Evolutionary conservation across 1,284 basidiomycete species (phyloP), one percentile per base, ranked within the genome.

Genomic region (Tilletiaria anomala): DNA sequence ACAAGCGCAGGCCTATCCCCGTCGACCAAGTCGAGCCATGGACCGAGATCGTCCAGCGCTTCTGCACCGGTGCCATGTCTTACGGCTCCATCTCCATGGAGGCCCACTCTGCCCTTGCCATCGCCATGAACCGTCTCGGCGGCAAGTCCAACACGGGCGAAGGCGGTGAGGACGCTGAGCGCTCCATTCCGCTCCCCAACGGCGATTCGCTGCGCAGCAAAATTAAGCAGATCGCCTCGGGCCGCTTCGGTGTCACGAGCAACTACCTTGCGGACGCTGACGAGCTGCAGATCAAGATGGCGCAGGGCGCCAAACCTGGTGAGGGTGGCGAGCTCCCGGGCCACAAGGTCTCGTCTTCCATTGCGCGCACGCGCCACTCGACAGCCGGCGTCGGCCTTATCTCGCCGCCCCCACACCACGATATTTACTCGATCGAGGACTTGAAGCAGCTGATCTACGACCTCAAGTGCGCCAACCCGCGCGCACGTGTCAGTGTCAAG

Each of bases 261-360:
- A 55, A 57, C 53, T 61, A 62, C 46, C 52, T 62, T 33, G 53
- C 59, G 37, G 59, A 62, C 48, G 45, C 55, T 24, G 59, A 62
- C 48, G 58, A 62, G 50, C 53, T 62, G 31, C 59, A 62, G 51
- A 62, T 62, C 54, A 62, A 61, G 58, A 58, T 62, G 50, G 60
- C 60, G 6, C 60, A 62, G 43, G 60, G 60, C 42, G 60, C 60
- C 45, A 61, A 62, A 58, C 60, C 60, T 14, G 60, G 58, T 50
- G 60, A 62, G 50, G 60, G 60, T 45, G 60, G 60, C 45, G 60
- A 62, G 51, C 47, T 62, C 38, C 60, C 60, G 10, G 60, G 60
- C 32, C 58, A 62, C 58, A 61, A 62, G 51, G 59, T 62, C 22
- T 62, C 59, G 39, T 49, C 54, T 32, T 62, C 59, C 29, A 62